phyloP scores from a whole-genome alignment of 495 filamentous ascomycete genomes.

The Aspergillus sparsus region DNA sequence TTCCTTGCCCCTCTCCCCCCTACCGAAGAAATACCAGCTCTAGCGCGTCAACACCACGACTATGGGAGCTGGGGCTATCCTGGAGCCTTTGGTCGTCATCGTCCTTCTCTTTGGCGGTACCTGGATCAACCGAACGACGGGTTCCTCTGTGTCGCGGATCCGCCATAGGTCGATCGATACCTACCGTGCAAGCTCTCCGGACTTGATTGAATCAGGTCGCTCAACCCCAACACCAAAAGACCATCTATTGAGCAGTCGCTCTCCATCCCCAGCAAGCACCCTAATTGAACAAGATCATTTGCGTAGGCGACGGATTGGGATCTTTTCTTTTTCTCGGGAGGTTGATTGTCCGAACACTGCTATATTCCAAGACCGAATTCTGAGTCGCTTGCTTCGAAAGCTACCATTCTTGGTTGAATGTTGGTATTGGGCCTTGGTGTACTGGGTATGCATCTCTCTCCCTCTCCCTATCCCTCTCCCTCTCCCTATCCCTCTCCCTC shows the following conservation, averaged over 20 bases:
- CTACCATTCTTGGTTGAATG: slow-evolving; percentile 78
- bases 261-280: slow-evolving; percentile 32
- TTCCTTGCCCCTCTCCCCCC: background rate
- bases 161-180: slow-evolving; percentile 26
- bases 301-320: slow-evolving; percentile 44
- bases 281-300: slow-evolving; percentile 35
- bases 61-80: slow-evolving; percentile 54
- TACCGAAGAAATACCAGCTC: slow-evolving; percentile 2
- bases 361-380: slow-evolving; percentile 52
- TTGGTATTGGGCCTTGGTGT: slow-evolving; percentile 77
- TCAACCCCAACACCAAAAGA: slow-evolving; percentile 35
- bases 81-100: slow-evolving; percentile 58
- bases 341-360: slow-evolving; percentile 58
- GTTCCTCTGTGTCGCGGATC: slow-evolving; percentile 12
- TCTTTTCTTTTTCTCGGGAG: slow-evolving; percentile 33
- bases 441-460: slow-evolving; percentile 48
- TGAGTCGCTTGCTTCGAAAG: slow-evolving; percentile 62
- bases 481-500: too few species aligned
- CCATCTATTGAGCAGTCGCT: slow-evolving; percentile 28
- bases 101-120: slow-evolving; percentile 59
- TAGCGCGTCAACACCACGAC: background rate
- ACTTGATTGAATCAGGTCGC: slow-evolving; percentile 36
- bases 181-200: slow-evolving; percentile 29
- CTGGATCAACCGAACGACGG: slow-evolving; percentile 54
- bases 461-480: too few species aligned